Evolutionary conservation across 208 protist genomes (phyloP).

Genomic region (Trypanosomatidae sp.): DNA sequence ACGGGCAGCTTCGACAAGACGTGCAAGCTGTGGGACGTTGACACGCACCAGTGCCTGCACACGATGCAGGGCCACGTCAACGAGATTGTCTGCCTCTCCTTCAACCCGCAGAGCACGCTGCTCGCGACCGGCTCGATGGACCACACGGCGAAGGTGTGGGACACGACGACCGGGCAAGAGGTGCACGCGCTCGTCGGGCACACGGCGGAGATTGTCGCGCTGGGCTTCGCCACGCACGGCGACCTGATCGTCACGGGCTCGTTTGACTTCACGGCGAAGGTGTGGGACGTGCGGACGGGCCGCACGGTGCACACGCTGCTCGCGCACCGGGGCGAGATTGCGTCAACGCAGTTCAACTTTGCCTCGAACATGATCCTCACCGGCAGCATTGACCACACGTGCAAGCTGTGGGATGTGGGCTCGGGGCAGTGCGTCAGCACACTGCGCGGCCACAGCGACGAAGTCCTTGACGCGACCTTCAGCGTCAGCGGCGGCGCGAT

Average conservation of each 20-base stretch:
- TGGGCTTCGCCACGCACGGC: slow-evolving; percentile 87
- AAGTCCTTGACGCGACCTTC: slow-evolving; percentile 93
- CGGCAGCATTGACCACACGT: slow-evolving; percentile 91
- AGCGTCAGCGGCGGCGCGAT: slow-evolving; percentile 77
- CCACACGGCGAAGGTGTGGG: slow-evolving; percentile 90
- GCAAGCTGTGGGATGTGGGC: slow-evolving; percentile 91
- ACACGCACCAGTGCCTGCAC: slow-evolving; percentile 81
- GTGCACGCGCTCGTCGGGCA: slow-evolving; percentile 86
- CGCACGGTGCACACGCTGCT: slow-evolving; percentile 76
- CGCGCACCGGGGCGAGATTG: slow-evolving; percentile 92
- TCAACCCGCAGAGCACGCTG: slow-evolving; percentile 86
- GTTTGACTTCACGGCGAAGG: slow-evolving; percentile 89
- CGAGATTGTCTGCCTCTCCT: slow-evolving; percentile 93
- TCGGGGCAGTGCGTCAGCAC: slow-evolving; percentile 82
- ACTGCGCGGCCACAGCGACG: slow-evolving; percentile 85
- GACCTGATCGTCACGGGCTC: slow-evolving; percentile 89
- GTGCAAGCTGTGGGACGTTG: slow-evolving; percentile 89
- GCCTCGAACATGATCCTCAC: slow-evolving; percentile 82
- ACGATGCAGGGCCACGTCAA: slow-evolving; percentile 88
- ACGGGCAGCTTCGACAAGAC: slow-evolving; percentile 96
- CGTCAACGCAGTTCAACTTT: slow-evolving; percentile 90
- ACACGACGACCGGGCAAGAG: slow-evolving; percentile 86
- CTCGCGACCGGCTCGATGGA: slow-evolving; percentile 94
- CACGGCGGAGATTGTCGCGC: slow-evolving; percentile 89
- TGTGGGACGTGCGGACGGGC: slow-evolving; percentile 90